phyloP scores from a whole-genome alignment of 192 early-diverging fungal genomes.

The Backusella macrospora region DNA sequence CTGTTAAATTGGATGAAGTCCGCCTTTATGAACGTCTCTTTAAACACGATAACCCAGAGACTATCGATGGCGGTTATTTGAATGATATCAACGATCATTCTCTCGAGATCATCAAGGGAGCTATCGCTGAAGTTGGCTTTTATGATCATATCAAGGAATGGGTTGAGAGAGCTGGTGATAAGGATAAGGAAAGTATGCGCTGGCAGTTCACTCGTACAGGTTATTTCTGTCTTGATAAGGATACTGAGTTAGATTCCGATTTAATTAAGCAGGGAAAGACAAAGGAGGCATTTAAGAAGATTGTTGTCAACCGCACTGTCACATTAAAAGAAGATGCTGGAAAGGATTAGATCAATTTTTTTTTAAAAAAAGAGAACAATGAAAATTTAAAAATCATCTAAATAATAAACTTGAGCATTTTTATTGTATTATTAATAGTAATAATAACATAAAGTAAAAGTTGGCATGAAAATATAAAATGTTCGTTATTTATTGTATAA shows the following conservation, averaged over 20 bases:
- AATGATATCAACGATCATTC: slow-evolving; percentile 86
- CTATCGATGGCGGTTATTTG: slow-evolving; percentile 90
- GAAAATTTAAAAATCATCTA: slow-evolving; percentile 1
- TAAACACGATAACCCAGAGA: slow-evolving; percentile 83
- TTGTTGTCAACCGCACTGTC: slow-evolving; percentile 70
- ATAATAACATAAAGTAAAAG: neutral
- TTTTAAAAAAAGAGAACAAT: slow-evolving; percentile 16
- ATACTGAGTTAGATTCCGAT: slow-evolving; percentile 70
- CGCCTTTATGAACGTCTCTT: slow-evolving; percentile 89
- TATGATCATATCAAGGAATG: slow-evolving; percentile 63
- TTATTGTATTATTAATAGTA: neutral
- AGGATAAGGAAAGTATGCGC: slow-evolving; percentile 80
- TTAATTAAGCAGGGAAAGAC: slow-evolving; percentile 61
- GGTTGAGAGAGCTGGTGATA: slow-evolving; percentile 55
- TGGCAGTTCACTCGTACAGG: slow-evolving; percentile 96
- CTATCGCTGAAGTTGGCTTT: slow-evolving; percentile 85
- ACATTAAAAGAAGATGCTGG: slow-evolving; percentile 72
- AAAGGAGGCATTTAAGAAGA: slow-evolving; percentile 45
- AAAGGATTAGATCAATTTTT: slow-evolving; percentile 42
- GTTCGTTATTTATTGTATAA: neutral
- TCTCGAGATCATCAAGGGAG: slow-evolving; percentile 66
- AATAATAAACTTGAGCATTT: neutral
- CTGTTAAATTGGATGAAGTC: slow-evolving; percentile 81
- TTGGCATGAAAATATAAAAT: neutral
- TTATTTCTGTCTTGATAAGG: slow-evolving; percentile 98